These are phyloP conservation scores for Cunninghamia lanceolata DNA, from an alignment of 75 land plant species.

Conservation along the genomic window DNA sequence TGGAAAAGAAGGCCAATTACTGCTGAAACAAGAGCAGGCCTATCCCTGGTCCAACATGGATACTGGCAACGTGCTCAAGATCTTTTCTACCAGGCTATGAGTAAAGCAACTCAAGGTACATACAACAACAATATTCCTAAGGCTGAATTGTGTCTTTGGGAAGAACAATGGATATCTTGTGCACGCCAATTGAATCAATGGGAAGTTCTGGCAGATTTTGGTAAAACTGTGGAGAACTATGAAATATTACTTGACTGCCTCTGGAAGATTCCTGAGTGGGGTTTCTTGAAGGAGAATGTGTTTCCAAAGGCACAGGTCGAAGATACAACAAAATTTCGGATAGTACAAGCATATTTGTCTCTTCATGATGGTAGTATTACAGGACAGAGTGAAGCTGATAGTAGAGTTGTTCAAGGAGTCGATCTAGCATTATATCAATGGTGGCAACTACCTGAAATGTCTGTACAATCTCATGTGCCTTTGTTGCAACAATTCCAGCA, in stretches of 20 bases:
- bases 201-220: slow-evolving; percentile 93
- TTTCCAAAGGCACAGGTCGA: slow-evolving; percentile 97
- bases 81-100: slow-evolving; percentile 95
- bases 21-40: slow-evolving; percentile 93
- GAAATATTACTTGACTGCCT: slow-evolving; percentile 84
- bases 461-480: slow-evolving; percentile 84
- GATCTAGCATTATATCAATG: slow-evolving; percentile 94
- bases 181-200: slow-evolving; percentile 93
- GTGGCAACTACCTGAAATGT: slow-evolving; percentile 99
- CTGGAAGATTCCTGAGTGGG: slow-evolving; percentile 94
- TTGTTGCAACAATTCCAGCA: slow-evolving; percentile 99
- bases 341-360: slow-evolving; percentile 85
- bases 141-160: slow-evolving; percentile 99
- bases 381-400: slow-evolving; percentile 90
- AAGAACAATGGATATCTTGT: slow-evolving; percentile 97
- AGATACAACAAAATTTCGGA: slow-evolving; percentile 82
- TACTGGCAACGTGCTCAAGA: slow-evolving; percentile 97
- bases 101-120: slow-evolving; percentile 95
- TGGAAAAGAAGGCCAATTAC: slow-evolving; percentile 94
- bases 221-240: slow-evolving; percentile 89
- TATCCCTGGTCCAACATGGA: slow-evolving; percentile 98
- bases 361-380: slow-evolving; percentile 71
- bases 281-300: slow-evolving; percentile 81
- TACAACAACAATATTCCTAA: slow-evolving; percentile 89
- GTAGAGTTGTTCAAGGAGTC: slow-evolving; percentile 78